A percentile compares a stretch with the other conserved stretches of the same genome.
Conservation (phyloP, 768 basidiomycete species). For the Glaciozyma antarctica region DNA sequence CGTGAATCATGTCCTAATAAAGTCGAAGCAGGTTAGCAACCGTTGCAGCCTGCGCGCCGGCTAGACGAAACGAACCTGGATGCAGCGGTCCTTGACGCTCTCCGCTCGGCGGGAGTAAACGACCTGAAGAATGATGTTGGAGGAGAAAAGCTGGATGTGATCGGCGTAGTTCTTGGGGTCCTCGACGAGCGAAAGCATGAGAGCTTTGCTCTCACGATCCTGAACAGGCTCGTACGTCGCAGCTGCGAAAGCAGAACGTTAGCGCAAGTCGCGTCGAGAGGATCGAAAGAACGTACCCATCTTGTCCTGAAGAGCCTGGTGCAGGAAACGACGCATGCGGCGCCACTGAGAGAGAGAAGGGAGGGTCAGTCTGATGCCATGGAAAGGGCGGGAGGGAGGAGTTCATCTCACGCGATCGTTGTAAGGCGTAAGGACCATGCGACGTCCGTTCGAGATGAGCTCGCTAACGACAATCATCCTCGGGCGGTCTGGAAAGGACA, state of each 20-base stretch:
- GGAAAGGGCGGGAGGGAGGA: too few species aligned
- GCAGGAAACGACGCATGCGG: neutral
- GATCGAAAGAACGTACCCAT: neutral
- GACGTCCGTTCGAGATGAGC: neutral
- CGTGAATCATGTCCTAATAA: neutral
- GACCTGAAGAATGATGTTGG: neutral
- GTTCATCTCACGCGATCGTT: neutral
- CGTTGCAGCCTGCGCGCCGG: too few species aligned
- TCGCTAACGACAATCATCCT: neutral
- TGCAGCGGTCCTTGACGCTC: neutral
- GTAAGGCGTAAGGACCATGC: neutral
- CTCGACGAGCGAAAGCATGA: neutral
- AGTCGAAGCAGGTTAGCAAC: neutral
- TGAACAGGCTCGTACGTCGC: conserved; percentile 3
- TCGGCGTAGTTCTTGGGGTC: neutral
- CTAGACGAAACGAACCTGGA: neutral
- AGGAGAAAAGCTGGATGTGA: conserved; percentile 1
- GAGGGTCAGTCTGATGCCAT: too few species aligned
- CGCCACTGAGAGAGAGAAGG: neutral
- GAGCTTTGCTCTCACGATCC: neutral
- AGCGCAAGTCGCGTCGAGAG: neutral
- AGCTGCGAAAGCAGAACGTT: neutral
- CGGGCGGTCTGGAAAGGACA: neutral
- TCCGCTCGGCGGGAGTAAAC: neutral
- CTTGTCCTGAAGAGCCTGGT: conserved; percentile 1